These are phyloP conservation scores for Pichia nanzhaoensis DNA, from an alignment of 805 yeast species.

Conservation along the genomic window DNA sequence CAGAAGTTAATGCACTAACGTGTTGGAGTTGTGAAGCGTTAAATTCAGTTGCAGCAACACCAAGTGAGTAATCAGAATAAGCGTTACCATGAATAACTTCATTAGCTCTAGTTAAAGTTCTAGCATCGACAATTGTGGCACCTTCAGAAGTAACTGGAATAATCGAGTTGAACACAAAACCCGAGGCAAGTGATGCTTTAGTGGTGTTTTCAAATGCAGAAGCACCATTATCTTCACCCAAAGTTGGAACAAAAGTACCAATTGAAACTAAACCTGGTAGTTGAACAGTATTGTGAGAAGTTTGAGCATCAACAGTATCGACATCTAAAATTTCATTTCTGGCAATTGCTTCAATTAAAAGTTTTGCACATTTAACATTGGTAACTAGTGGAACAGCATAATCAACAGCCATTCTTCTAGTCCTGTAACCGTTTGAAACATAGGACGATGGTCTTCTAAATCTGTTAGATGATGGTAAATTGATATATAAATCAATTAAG, in stretches of 20 bases:
- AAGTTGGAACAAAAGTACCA: slow-evolving; percentile 68
- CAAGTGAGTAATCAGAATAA: slow-evolving; percentile 74
- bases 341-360: slow-evolving; percentile 88
- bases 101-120: slow-evolving; percentile 59
- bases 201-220: slow-evolving; percentile 61
- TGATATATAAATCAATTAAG: slow-evolving; percentile 91
- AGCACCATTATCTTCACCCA: slow-evolving; percentile 39
- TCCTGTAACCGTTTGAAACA: slow-evolving; percentile 93
- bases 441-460: slow-evolving; percentile 98
- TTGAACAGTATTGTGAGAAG: slow-evolving; percentile 75
- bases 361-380: slow-evolving; percentile 94
- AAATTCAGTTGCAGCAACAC: slow-evolving; percentile 73
- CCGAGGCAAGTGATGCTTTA: slow-evolving; percentile 68
- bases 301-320: slow-evolving; percentile 76
- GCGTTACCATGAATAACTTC: slow-evolving; percentile 50
- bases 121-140: slow-evolving; percentile 55
- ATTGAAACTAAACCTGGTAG: slow-evolving; percentile 86
- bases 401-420: slow-evolving; percentile 99
- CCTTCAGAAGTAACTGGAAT: slow-evolving; percentile 67
- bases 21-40: slow-evolving; percentile 58
- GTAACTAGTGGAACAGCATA: slow-evolving; percentile 96
- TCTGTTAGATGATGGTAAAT: slow-evolving; percentile 93
- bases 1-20: slow-evolving; percentile 62
- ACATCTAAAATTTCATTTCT: slow-evolving; percentile 64
- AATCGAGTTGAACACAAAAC: slow-evolving; percentile 81